Evolutionary conservation across 306 rosid genomes (phyloP).

Genomic region (Fragaria nilgerrensis): DNA sequence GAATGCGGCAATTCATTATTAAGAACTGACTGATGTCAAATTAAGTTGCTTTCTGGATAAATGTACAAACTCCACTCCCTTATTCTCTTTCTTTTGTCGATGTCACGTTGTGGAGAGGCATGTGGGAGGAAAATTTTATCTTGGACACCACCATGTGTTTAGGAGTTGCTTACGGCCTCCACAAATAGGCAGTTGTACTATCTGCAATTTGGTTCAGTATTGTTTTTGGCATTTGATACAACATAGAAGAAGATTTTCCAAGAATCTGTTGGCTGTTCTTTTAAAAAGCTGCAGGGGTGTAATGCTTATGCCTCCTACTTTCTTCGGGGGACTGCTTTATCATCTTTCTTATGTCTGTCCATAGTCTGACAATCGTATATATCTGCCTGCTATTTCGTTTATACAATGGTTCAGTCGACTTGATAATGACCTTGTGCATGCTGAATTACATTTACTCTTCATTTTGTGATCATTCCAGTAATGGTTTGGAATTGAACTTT

Average conservation of each 20-base stretch:
- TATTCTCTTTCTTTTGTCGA: neutral
- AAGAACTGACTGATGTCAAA: neutral
- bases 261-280: neutral
- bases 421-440: neutral
- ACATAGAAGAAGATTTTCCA: neutral
- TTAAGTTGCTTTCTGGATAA: too few species aligned
- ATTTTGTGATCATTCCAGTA: neutral
- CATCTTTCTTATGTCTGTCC: neutral
- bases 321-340: neutral
- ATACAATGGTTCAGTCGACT: neutral
- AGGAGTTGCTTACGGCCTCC: neutral
- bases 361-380: neutral
- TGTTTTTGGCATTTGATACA: too few species aligned
- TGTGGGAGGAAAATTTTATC: too few species aligned
- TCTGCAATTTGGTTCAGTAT: neutral
- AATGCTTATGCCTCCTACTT: neutral
- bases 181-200: neutral
- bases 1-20: neutral
- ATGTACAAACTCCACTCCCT: too few species aligned
- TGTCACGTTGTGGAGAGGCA: neutral
- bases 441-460: too few species aligned
- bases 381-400: neutral
- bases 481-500: slow-evolving; percentile 12
- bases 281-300: neutral
- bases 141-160: neutral